Evolutionary conservation across 169 alveolate species (phyloP), one percentile per base, ranked within the genome.

Genomic region (Cryptosporidium meleagridis): DNA sequence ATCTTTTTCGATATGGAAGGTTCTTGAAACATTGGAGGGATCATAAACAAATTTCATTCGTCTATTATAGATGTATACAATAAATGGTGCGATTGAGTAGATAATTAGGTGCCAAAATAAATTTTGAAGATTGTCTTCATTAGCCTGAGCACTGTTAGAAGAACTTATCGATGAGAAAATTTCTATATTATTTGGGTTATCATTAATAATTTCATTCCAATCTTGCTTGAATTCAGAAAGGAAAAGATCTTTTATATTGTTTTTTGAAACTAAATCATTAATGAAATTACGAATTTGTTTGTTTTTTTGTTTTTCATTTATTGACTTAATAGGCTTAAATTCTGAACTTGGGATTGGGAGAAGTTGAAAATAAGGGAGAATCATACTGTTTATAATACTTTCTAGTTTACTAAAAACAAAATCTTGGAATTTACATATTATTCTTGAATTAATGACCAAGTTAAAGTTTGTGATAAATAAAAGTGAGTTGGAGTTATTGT

Each of bases 1-100:
- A n/a, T 48, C 59, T 3, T 72, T 70, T 33, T 72, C 37, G 16
- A 72, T 33, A 14, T 72, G 85, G 51, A 72, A 48, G 7, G 85
- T 72, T 21, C 69, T 31, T 10, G 85, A 72, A 16, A 53, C 26
- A 18, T 72, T 72, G 6, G 53, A 51, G 16, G 67, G 67, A 55
- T 72, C 53, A 52, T n/a, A 72, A 12, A 72, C 16, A 52, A 18
- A 48, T 29, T 45, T 51, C 69, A 72, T 51, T 10, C 85, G 67
- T 31, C 21, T 31, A 35, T 72, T 72, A 52, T 29, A 72, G 35
- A 26, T 44, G 5, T 72, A 14, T 48, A 72, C 85, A 29, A 72
- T 29, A 23, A 44, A 72, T 6, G 69, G 55, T 7, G 52, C 8
- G 31, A 37, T 52, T 14, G 69, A 48, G 10, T 18, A 21, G 8